Evolutionary conservation across 1,139 yeast genomes (phyloP), one percentile per base, ranked within the genome.

Genomic region (Protomyces inouyei): DNA sequence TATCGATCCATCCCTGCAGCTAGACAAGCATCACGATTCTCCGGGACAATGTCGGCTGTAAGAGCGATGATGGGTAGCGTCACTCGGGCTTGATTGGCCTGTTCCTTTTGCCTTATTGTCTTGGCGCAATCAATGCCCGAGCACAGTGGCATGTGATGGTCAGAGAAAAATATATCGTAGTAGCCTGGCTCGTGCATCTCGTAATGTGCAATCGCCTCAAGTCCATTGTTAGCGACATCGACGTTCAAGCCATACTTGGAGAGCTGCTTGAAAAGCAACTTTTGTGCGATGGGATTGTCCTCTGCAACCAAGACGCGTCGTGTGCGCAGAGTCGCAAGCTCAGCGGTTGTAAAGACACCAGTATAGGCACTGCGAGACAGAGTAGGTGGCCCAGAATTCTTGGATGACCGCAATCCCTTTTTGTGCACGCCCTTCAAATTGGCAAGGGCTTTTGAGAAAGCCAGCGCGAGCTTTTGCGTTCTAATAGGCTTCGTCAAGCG

Each of bases 241-340:
- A 65, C 64, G 2, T 38, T n/a, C 46, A 57, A 38, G 23, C 67
- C 67, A 12, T 60, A 38, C 23, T 28, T 55, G n/a, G 55, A 36
- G 5, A 65, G 38, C 36, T 65, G 67, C 45, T 56, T 63, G 36
- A 43, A 45, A 16, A 65, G 23, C 5, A 63, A 46, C 57, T 57
- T 52, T 25, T 63, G 67, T 9, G 61, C 66, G n/a, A 65, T 54
- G 12, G 52, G 55, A 54, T 65, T 65, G 55, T 65, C 67, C 36
- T 65, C 66, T 23, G 63, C 55, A 46, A 64, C 53, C 23, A 45
- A 45, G 14, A 54, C 53, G 8, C 23, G 48, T 10, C 48, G 48
- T 21, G 48, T 43, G 48, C 48, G 48, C 4, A 43, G 23, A 21
- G 25, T 43, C 2, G 48, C 48, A 18, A 18, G 25, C 23, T 43